Evolutionary conservation across 78 protist species (phyloP), one percentile per base, ranked within the genome.

Genomic region (Parvularia atlantis): DNA sequence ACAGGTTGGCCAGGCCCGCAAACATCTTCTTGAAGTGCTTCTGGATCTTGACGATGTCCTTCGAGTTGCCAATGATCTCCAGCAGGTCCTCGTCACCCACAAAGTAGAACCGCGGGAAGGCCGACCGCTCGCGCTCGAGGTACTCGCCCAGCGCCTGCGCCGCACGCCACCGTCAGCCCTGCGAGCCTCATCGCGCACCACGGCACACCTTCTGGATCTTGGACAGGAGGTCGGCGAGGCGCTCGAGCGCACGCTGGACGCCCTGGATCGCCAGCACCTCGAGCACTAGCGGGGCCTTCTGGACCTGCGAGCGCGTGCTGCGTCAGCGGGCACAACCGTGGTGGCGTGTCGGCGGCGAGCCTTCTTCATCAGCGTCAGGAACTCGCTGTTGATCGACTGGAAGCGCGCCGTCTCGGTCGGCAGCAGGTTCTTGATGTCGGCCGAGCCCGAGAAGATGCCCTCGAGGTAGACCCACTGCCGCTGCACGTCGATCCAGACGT

Each of bases 61-160:
- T 84, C 63, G 85, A 57, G 76, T 88, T 86, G 75, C 98, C 99
- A 44, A 97, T 84, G 66, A 97, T 90, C 74, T 97, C 99, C 31
- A 97, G 88, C 43, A 97, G 74, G 71, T 97, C 99, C 56, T 91
- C 94, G 78, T 97, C 99, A 37, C 99, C 99, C 19, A 97, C 91
- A 36, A 95, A 97, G 86, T 95, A 97, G 90, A 97, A 93, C 39
- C 99, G 88, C 0, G 98, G 95, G 78, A 93, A 95, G 9, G 93
- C 61, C 16, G 83, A 31, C 28, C 99, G 81, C 75, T 95, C 95
- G 3, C 75, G n/a, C 68, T 97, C 98, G 26, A 97, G 73, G 54
- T 89, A 97, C 58, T 93, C 94, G 20, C 94, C 94, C 35, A 97
- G 82, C 1, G 84, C 56, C n/a, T n/a, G n/a, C n/a, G n/a, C n/a